Percentiles rank a stretch among this genome's conserved stretches.
Evolutionary conservation across 2,329 filamentous ascomycete species (phyloP).

Genomic region (Pyrenochaeta sp.): DNA sequence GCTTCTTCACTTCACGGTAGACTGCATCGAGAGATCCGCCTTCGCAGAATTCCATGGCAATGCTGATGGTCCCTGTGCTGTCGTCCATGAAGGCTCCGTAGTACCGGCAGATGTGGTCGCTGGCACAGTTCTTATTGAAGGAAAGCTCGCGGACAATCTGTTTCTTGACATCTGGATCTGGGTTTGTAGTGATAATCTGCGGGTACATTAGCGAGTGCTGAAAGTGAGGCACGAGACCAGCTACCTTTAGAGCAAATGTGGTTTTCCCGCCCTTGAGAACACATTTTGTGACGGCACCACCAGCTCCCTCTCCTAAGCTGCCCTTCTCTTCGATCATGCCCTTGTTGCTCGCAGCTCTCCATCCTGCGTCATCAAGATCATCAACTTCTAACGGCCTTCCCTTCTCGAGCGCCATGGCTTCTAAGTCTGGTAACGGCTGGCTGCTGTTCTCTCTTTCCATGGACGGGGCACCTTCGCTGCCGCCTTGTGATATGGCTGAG

Average conservation of each 20-base stretch:
- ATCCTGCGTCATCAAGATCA: slow-evolving; percentile 92
- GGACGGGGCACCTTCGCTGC: slow-evolving; percentile 69
- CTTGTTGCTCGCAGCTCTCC: slow-evolving; percentile 90
- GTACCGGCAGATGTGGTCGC: slow-evolving; percentile 95
- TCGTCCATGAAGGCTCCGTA: slow-evolving; percentile 97
- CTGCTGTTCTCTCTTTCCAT: slow-evolving; percentile 87
- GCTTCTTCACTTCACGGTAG: slow-evolving; percentile 95
- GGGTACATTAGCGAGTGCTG: slow-evolving; percentile 14
- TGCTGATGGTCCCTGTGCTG: slow-evolving; percentile 94
- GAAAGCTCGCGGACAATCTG: slow-evolving; percentile 95
- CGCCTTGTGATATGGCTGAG: slow-evolving; percentile 82
- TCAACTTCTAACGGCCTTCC: slow-evolving; percentile 88
- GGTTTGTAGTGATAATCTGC: slow-evolving; percentile 94
- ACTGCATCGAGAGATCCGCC: slow-evolving; percentile 95
- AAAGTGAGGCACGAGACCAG: not conserved
- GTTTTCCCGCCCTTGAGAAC: slow-evolving; percentile 90
- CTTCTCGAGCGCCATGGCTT: slow-evolving; percentile 81
- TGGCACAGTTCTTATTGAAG: slow-evolving; percentile 98
- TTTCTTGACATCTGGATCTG: slow-evolving; percentile 96
- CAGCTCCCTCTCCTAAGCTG: slow-evolving; percentile 90
- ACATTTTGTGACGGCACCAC: slow-evolving; percentile 92
- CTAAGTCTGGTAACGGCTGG: slow-evolving; percentile 78
- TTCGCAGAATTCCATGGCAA: slow-evolving; percentile 99
- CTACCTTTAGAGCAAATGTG: slow-evolving; percentile 93
- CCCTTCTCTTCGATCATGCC: slow-evolving; percentile 88